A percentile compares a stretch with the other conserved stretches of the same genome.
These are phyloP conservation scores for Cercospora sp. DNA, from an alignment of 2,329 filamentous ascomycete species.

Conservation along the genomic window DNA sequence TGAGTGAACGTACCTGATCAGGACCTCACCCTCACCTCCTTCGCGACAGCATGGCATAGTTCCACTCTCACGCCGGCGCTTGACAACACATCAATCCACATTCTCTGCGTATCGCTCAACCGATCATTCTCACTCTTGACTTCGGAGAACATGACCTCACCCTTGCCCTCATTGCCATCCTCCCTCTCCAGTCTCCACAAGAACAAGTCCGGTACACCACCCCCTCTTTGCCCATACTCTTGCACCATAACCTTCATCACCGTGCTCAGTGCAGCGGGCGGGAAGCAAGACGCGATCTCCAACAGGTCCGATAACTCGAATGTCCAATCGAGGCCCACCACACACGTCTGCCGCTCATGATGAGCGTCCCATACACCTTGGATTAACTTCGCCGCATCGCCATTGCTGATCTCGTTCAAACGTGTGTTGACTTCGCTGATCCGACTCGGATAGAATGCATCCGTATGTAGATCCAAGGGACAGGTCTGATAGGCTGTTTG, in stretches of 20 bases:
- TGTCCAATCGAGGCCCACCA: constrained; percentile 90
- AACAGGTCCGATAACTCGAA: constrained; percentile 76
- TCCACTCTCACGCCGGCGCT: constrained; percentile 84
- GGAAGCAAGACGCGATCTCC: constrained; percentile 76
- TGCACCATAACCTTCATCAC: constrained; percentile 94
- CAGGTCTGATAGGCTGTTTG: constrained; percentile 94
- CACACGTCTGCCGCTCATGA: constrained; percentile 70
- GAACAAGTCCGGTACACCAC: constrained; percentile 89
- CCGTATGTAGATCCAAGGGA: constrained; percentile 87
- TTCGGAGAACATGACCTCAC: constrained; percentile 46
- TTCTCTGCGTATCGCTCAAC: constrained; percentile 88
- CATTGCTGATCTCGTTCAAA: constrained; percentile 84
- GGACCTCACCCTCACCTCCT: constrained; percentile 46
- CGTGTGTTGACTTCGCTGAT: constrained; percentile 85
- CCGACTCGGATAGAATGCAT: constrained; percentile 85
- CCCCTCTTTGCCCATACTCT: constrained; percentile 83
- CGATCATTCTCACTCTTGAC: constrained; percentile 73
- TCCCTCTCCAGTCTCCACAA: constrained; percentile 65
- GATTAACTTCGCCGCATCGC: constrained; percentile 67
- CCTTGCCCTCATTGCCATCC: constrained; percentile 21
- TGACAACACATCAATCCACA: constrained; percentile 94
- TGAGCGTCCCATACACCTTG: constrained; percentile 68
- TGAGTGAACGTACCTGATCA: not conserved
- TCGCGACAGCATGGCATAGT: constrained; percentile 66
- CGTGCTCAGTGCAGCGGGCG: constrained; percentile 74